These are phyloP conservation scores for Oryza australiensis DNA, from an alignment of 176 grass and related monocot genomes.

Conservation along the genomic window DNA sequence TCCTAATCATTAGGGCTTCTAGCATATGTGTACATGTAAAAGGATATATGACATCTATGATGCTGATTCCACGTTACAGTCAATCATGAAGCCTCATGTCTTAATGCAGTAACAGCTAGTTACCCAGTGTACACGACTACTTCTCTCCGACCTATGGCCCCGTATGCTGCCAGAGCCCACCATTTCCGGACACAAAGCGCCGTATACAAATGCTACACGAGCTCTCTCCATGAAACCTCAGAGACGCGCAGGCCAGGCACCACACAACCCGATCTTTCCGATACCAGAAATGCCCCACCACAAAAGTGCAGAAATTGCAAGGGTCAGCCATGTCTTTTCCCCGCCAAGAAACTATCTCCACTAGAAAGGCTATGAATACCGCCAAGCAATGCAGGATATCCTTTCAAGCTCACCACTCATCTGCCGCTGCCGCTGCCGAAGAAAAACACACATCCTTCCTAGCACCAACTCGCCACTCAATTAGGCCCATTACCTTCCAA, in stretches of 20 bases:
- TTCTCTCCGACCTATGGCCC: too few relatives aligned
- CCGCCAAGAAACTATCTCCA: not conserved
- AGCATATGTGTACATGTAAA: not conserved
- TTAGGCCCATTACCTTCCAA: constrained; percentile 19
- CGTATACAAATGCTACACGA: not conserved
- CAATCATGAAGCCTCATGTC: not conserved
- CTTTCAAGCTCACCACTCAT: constrained; percentile 44
- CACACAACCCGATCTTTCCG: constrained; percentile 19
- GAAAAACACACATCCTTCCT: not conserved
- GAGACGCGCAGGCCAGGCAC: not conserved
- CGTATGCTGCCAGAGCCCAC: too few relatives aligned
- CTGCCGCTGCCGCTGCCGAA: not conserved
- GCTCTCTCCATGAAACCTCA: not conserved
- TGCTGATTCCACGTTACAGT: constrained; percentile 25
- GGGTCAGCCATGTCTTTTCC: constrained; percentile 35
- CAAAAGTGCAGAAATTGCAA: not conserved
- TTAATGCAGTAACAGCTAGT: too few relatives aligned
- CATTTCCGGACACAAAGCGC: not conserved
- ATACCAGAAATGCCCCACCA: constrained; percentile 31
- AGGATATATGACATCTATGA: constrained; percentile 25
- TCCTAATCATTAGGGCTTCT: not conserved
- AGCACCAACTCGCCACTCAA: not conserved
- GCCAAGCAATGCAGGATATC: constrained; percentile 33
- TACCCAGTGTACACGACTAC: too few relatives aligned
- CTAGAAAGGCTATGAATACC: constrained; percentile 26